Conservation (phyloP, 2,329 filamentous ascomycete species). For the Huntiella savannae region DNA sequence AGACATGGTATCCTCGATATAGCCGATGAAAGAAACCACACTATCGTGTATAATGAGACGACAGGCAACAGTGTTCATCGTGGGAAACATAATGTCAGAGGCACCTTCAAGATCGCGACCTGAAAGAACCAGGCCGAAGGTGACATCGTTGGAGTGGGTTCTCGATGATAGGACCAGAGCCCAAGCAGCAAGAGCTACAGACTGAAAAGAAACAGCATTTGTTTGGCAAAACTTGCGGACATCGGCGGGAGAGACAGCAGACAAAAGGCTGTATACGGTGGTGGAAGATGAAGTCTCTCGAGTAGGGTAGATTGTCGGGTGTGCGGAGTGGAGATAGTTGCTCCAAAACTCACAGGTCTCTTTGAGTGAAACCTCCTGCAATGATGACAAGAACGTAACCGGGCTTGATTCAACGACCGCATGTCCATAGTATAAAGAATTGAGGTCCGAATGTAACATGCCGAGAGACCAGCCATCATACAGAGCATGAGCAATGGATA, state of each 20-base stretch:
- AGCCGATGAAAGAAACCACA: slow-evolving; percentile 42
- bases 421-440: slow-evolving; percentile 37
- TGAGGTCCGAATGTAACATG: slow-evolving; percentile 53
- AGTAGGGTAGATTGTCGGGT: background rate
- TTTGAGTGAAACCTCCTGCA: slow-evolving; percentile 1
- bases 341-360: slow-evolving; percentile 45
- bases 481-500: slow-evolving; percentile 70
- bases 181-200: slow-evolving; percentile 38
- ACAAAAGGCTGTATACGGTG: background rate
- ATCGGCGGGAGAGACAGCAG: slow-evolving; percentile 21
- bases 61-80: slow-evolving; percentile 77
- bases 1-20: slow-evolving; percentile 52
- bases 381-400: slow-evolving; percentile 9
- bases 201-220: slow-evolving; percentile 5
- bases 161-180: slow-evolving; percentile 47
- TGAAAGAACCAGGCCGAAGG: slow-evolving; percentile 67
- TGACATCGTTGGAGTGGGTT: slow-evolving; percentile 48
- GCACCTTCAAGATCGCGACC: slow-evolving; percentile 59
- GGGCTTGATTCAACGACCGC: slow-evolving; percentile 27
- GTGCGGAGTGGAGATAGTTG: slow-evolving; percentile 30
- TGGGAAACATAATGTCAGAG: slow-evolving; percentile 58
- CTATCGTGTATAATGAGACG: slow-evolving; percentile 55
- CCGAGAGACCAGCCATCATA: slow-evolving; percentile 78
- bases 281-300: background rate
- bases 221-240: slow-evolving; percentile 17